Conservation (phyloP, 2,329 filamentous ascomycete species). For the Fusarium sp. region DNA sequence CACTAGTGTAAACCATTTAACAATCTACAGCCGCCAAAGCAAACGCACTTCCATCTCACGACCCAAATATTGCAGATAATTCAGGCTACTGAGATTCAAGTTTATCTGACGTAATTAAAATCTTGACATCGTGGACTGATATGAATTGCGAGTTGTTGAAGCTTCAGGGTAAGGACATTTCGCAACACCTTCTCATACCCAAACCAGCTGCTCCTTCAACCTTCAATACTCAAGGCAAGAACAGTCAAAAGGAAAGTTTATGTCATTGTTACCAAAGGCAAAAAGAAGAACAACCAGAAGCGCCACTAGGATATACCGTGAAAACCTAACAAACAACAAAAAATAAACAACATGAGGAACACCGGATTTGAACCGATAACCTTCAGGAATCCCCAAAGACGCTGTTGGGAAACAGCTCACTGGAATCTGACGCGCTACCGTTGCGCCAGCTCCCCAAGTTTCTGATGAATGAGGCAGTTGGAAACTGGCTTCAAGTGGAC, state of each 20-base stretch:
- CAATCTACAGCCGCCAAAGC: neutral
- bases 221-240: neutral
- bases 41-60: neutral
- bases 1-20: neutral
- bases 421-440: constrained; percentile 9
- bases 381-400: constrained; percentile 18
- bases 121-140: neutral
- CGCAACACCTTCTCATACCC: neutral
- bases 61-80: neutral
- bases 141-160: neutral
- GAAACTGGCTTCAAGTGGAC: neutral
- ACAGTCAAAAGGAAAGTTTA: neutral
- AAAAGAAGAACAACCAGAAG: too few species aligned
- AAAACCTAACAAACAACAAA: neutral
- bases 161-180: neutral
- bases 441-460: constrained; percentile 15
- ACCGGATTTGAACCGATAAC: constrained; percentile 26
- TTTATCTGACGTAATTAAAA: neutral
- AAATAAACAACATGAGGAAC: constrained; percentile 14
- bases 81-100: neutral
- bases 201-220: neutral
- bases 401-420: neutral
- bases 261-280: neutral
- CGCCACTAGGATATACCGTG: neutral
- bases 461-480: neutral